Base-by-base conservation (phyloP, 345 rosid genomes). In the Jatropha curcas region DNA sequence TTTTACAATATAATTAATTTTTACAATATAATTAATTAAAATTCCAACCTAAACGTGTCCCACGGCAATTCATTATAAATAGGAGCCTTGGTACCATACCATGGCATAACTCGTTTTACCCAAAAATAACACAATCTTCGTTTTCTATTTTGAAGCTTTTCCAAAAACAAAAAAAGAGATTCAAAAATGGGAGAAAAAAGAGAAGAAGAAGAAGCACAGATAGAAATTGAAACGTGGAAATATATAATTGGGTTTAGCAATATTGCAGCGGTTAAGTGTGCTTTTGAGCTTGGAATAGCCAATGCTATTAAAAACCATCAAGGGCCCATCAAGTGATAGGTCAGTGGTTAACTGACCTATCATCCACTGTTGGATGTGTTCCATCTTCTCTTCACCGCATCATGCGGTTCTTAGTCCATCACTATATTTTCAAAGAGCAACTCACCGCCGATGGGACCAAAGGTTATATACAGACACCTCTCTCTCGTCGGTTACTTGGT, bases 181-280 rank as follows among this genome's bases (percentile, higher is more conserved):
- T 17, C 8, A 39, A 34, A 51, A 41, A n/a, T n/a, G n/a, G n/a
- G n/a, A n/a, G 50, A 11, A 14, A 31, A 39, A 16, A 35, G 34
- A 16, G 55, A 7, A 35, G 56, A 35, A 53, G 82, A 78, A 48
- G 90, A 87, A 67, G 84, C 65, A 24, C 37, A 50, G 62, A 92
- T 89, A 34, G 79, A 77, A 61, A 66, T 83, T 24, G 88, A 89
- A 34, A 75, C 85, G 20, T 89, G 91, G 93, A 86, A 65, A 14
- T 87, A 83, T 74, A 65, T 70, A 24, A 79, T 89, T 4, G 95
- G 96, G 4, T 85, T 82, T 70, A 64, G 77, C 5, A 84, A 87
- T 7, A 77, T 80, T 52, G 94, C 92, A 39, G 92, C 76, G 17
- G 87, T 86, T 25, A 93, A 88, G 75, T 91, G 98, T 74, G 96